A percentile compares a stretch with the other conserved stretches of the same genome.
Evolutionary conservation across 441 rosid genomes (phyloP).

Genomic region (Metrosideros polymorpha): DNA sequence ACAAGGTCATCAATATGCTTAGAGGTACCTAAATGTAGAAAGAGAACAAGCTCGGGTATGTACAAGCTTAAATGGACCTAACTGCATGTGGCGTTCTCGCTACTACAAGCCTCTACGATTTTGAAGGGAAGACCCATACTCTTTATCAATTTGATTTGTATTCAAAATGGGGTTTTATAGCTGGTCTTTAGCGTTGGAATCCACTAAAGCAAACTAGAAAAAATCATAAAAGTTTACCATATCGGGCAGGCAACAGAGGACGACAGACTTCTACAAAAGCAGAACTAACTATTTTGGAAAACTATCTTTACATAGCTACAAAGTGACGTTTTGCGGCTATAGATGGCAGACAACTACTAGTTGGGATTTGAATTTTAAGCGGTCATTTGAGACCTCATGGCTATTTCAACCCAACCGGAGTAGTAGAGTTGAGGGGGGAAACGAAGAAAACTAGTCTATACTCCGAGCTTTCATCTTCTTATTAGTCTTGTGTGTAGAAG

Average conservation of each 20-base stretch:
- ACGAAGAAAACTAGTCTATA: not conserved
- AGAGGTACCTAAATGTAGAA: not conserved
- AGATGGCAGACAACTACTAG: no score
- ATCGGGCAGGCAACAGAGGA: not conserved
- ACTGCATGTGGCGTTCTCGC: not conserved
- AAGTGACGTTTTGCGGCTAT: no score
- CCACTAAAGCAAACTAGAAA: not conserved
- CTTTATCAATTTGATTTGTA: not conserved
- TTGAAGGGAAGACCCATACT: not conserved
- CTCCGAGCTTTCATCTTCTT: not conserved
- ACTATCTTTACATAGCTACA: no score
- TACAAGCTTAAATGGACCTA: not conserved
- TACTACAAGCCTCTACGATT: not conserved
- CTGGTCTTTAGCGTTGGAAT: not conserved
- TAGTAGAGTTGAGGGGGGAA: not conserved
- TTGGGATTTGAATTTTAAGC: no score
- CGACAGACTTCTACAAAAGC: rapidly evolving
- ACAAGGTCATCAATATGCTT: not conserved
- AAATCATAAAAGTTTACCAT: not conserved
- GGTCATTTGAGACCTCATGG: not conserved
- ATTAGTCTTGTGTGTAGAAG: not conserved
- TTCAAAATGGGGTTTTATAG: not conserved
- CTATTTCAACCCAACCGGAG: not conserved
- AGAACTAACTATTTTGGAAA: no score
- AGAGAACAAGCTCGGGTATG: not conserved